Percentiles rank a stretch among this genome's conserved stretches.
Conservation (phyloP, 2,329 filamentous ascomycete species). For the Penicillium vulpinum region DNA sequence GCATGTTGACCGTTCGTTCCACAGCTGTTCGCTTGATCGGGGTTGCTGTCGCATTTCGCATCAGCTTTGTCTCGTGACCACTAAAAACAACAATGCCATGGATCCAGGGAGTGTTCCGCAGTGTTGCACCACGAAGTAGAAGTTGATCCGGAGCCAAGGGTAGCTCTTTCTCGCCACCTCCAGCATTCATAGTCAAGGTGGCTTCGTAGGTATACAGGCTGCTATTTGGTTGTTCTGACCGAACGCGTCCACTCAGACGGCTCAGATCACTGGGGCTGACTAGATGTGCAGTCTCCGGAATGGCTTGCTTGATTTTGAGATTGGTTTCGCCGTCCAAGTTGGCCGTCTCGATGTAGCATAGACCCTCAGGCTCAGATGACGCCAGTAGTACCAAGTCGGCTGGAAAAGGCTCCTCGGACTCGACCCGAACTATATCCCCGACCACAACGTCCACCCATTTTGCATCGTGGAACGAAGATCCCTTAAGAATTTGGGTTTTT, state of each 20-base stretch:
- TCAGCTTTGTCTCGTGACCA: conserved; percentile 96
- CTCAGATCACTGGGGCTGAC: conserved; percentile 86
- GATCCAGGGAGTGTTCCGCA: conserved; percentile 96
- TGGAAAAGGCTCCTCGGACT: conserved; percentile 93
- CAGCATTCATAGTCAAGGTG: conserved; percentile 84
- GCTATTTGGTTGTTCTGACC: conserved; percentile 96
- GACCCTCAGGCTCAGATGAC: conserved; percentile 92
- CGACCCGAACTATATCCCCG: conserved; percentile 87
- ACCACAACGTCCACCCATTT: conserved; percentile 94
- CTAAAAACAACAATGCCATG: conserved; percentile 96
- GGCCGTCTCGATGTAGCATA: conserved; percentile 98
- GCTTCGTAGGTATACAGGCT: conserved; percentile 98
- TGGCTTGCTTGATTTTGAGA: conserved; percentile 95
- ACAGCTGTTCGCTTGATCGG: conserved; percentile 98
- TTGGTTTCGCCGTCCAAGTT: conserved; percentile 98
- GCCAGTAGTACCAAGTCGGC: conserved; percentile 90
- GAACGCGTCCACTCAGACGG: conserved; percentile 78
- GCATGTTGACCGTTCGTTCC: conserved; percentile 87
- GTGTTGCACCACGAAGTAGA: conserved; percentile 84
- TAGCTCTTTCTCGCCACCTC: conserved; percentile 90
- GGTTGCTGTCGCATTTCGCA: conserved; percentile 95
- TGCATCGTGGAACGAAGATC: conserved; percentile 78
- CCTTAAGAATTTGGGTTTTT: conserved; percentile 77
- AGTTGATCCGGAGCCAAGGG: conserved; percentile 89
- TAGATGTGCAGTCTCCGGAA: conserved; percentile 85